Conservation (phyloP, 2,329 filamentous ascomycete species). For the Cordyceps cateniannulata region DNA sequence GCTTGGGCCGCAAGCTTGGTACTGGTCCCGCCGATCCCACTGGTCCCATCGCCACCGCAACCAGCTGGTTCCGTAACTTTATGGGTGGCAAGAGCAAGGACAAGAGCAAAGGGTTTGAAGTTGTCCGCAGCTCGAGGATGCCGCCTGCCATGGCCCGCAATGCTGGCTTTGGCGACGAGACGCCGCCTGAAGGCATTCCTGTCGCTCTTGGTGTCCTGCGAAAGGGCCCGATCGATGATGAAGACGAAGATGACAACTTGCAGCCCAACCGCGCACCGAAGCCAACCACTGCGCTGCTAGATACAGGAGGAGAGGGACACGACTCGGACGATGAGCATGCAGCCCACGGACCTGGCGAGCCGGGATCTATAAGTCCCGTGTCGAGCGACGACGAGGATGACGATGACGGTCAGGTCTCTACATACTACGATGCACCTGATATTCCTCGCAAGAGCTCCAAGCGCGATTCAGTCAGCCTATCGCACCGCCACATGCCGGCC, state of each 20-base stretch:
- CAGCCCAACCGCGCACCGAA: conserved; percentile 15
- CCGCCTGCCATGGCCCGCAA: conserved; percentile 60
- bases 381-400: conserved; percentile 32
- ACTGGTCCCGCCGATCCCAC: conserved; percentile 94
- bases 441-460: conserved; percentile 71
- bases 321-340: conserved; percentile 36
- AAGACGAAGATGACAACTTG: conserved; percentile 43
- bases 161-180: conserved; percentile 54
- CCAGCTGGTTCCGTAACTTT: conserved; percentile 78
- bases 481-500: conserved; percentile 28
- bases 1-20: conserved; percentile 75
- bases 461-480: conserved; percentile 39
- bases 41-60: conserved; percentile 80
- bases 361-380: conserved; percentile 29
- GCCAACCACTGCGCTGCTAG: conserved; percentile 31
- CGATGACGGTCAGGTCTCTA: conserved; percentile 25
- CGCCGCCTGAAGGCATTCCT: conserved; percentile 59
- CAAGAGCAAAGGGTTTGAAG: conserved; percentile 93
- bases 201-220: conserved; percentile 55
- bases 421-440: conserved; percentile 38
- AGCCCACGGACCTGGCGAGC: background rate
- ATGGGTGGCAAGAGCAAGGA: conserved; percentile 85
- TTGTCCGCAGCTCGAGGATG: conserved; percentile 83
- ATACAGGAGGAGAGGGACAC: conserved; percentile 39
- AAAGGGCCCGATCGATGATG: conserved; percentile 58